Conservation (phyloP, 2,329 filamentous ascomycete species). For the Ophiostoma triangulosporum region DNA sequence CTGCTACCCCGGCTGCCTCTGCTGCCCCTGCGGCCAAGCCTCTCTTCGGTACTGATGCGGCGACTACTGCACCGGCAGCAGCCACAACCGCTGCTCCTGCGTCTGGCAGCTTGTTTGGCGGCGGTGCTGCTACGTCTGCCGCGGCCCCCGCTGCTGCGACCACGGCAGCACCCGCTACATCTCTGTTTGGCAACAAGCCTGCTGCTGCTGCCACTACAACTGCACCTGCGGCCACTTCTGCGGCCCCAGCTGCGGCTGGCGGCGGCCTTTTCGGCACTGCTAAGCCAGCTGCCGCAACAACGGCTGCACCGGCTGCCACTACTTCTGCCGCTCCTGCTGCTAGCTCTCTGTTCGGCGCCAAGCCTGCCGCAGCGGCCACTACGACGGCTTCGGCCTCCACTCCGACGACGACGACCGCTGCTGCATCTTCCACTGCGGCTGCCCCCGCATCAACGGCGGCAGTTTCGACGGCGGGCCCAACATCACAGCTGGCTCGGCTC, state of each 20-base stretch:
- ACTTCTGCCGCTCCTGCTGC: constrained; percentile 1
- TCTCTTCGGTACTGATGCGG: background rate
- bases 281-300: background rate
- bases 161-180: background rate
- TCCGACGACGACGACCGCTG: constrained; percentile 21
- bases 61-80: background rate
- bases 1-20: background rate
- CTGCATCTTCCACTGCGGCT: constrained; percentile 18
- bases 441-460: constrained; percentile 12
- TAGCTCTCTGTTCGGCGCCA: constrained; percentile 4
- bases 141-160: background rate
- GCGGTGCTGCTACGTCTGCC: background rate
- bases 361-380: constrained; percentile 15
- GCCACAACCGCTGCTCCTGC: background rate
- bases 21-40: background rate
- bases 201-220: background rate
- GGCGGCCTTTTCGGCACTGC: constrained; percentile 4
- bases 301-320: constrained; percentile 1
- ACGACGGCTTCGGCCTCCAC: constrained; percentile 15
- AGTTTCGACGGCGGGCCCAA: constrained; percentile 66
- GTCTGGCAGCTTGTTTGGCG: background rate
- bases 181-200: constrained; percentile 2
- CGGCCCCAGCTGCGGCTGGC: background rate
- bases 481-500: constrained; percentile 74
- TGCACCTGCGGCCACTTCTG: background rate